phyloP scores from a whole-genome alignment of 208 protist genomes.

The Tritrichomonas musculus region DNA sequence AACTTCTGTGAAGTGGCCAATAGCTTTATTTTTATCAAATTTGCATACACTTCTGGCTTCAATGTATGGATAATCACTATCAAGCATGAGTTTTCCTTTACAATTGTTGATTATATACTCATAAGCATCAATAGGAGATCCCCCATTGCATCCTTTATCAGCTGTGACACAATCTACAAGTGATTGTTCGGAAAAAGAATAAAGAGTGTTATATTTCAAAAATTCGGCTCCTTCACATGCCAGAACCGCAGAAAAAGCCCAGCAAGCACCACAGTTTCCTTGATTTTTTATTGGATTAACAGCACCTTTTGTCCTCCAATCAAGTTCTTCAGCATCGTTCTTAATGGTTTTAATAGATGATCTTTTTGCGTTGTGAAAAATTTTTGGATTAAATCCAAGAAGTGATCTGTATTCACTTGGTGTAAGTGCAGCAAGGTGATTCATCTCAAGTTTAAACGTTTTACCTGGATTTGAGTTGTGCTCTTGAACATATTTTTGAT shows the following conservation, averaged over 20 bases:
- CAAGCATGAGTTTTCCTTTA: not conserved
- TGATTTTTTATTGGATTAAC: conserved; percentile 59
- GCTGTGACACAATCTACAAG: not conserved
- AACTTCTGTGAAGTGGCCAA: not conserved
- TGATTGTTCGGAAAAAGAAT: not conserved
- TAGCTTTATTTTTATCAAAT: not conserved
- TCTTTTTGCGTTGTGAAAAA: not conserved
- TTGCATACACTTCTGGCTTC: not conserved
- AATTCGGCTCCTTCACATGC: conserved; percentile 39
- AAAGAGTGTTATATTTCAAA: conserved; percentile 30
- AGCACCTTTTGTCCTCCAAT: conserved; percentile 54
- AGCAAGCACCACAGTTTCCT: conserved; percentile 59
- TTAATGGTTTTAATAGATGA: not conserved
- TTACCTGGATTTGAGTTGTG: not conserved
- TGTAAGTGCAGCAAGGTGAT: not conserved
- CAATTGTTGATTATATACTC: not conserved
- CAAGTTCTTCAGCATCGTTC: conserved; percentile 39
- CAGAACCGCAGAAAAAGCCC: conserved; percentile 52
- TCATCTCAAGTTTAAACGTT: not conserved
- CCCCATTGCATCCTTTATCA: not conserved
- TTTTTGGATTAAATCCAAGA: not conserved
- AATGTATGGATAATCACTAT: not conserved
- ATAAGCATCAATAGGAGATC: not conserved
- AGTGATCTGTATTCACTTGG: not conserved
- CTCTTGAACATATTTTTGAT: not conserved